phyloP scores from a whole-genome alignment of 176 grass and related monocot genomes.

The Neostapfia colusana region DNA sequence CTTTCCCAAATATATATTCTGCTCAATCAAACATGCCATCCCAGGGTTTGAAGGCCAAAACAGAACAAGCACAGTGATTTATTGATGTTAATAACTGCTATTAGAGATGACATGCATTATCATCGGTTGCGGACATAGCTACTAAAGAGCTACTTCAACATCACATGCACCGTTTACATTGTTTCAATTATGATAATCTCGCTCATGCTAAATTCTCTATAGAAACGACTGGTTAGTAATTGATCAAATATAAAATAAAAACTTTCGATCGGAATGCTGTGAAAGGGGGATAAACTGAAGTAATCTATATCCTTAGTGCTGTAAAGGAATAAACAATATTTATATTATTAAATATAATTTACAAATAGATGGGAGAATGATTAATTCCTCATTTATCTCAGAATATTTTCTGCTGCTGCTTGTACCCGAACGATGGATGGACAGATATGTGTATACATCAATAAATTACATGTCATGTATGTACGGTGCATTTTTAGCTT shows the following conservation, averaged over 20 bases:
- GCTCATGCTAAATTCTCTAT: not conserved
- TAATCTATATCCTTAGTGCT: not conserved
- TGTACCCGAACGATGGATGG: not conserved
- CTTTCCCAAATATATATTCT: conserved; percentile 11
- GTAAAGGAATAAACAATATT: not conserved
- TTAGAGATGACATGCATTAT: conserved; percentile 5
- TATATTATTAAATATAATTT: conserved; percentile 44
- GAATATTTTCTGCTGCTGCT: conserved; percentile 21
- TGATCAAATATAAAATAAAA: not conserved
- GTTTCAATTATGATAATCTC: not conserved
- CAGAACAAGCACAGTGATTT: conserved; percentile 10
- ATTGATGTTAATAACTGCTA: conserved; percentile 27
- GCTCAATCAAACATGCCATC: conserved; percentile 23
- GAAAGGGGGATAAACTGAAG: not conserved
- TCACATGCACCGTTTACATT: conserved; percentile 12
- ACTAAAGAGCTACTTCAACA: not conserved
- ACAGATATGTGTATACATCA: conserved; percentile 39
- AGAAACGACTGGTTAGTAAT: not conserved
- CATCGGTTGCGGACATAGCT: not conserved
- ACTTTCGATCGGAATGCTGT: not conserved
- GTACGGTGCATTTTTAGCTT: conserved; percentile 43
- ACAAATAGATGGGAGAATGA: conserved; percentile 25
- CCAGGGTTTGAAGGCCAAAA: conserved; percentile 22
- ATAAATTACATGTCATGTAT: conserved; percentile 63
- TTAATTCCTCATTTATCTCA: conserved; percentile 26